Evolutionary conservation across 768 basidiomycete species (phyloP), one percentile per base, ranked within the genome.

Genomic region (Tricholoma flavovirens): DNA sequence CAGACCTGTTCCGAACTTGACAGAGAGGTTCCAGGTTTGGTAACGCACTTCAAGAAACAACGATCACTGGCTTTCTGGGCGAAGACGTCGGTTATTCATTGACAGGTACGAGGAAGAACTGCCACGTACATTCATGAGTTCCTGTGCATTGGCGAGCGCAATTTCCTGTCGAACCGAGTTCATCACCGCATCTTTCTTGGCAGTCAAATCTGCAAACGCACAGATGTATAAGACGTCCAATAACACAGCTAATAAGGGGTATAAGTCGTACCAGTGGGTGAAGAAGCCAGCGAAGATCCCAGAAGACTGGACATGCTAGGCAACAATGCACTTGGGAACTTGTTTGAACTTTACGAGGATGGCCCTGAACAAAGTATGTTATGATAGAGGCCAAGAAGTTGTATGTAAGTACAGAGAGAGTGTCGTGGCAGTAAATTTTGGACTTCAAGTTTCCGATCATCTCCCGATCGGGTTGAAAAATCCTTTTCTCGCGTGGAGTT

Each of bases 21-120:
- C 57, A 92, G 72, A 1, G 87, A 83, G 4, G 77, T 74, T 10
- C 83, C 83, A 0, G 91, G 91, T 62, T 90, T 93, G 7, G 83
- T 77, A 35, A 93, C 74, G 60, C 91, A 93, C 64, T 88, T 89
- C 51, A 75, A 66, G 69, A 77, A 93, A 70, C 90, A 93, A 61
- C 84, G 83, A 55, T 92, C 88, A 59, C 81, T 87, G 12, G 84
- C 79, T 83, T 87, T 90, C 90, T 93, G 63, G 42, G 59, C 15
- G 7, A 12, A 49, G 30, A 55, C 33, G 52, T 58, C 56, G 26
- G 7, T 49, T 45, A 35, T 19, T 57, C 14, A 4, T 1, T 24
- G 12, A 36, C 7, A 26, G 51, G 21, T 35, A 26, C 54, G 10
- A 49, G 15, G 51, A 24, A 50, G 14, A 22, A 30, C 51, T 30